phyloP scores from a whole-genome alignment of 1,284 basidiomycete genomes.

The Marasmius oreades region DNA sequence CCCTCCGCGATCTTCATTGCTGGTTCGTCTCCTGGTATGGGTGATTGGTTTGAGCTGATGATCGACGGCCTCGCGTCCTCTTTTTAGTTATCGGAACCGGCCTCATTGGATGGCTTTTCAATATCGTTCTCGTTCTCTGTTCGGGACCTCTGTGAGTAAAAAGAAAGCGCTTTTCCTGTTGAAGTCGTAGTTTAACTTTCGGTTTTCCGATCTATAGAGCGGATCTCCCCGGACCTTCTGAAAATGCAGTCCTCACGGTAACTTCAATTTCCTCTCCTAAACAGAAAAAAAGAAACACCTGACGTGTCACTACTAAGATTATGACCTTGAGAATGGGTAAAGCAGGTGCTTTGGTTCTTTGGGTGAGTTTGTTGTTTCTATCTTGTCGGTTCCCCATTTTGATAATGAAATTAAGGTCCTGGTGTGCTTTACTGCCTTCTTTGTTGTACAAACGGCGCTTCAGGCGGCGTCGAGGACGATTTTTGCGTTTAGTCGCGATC shows the following conservation, averaged over 20 bases:
- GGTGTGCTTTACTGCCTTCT: slow-evolving; percentile 80
- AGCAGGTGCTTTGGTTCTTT: slow-evolving; percentile 68
- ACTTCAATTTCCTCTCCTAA: neutral
- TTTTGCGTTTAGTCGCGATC: slow-evolving; percentile 89
- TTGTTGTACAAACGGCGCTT: slow-evolving; percentile 76
- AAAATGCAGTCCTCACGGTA: slow-evolving; percentile 68
- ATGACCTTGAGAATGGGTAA: slow-evolving; percentile 74
- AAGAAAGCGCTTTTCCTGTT: slow-evolving; percentile 25
- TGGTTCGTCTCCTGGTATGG: slow-evolving; percentile 33
- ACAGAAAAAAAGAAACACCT: neutral
- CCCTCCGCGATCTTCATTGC: slow-evolving; percentile 84
- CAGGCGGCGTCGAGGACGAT: slow-evolving; percentile 87
- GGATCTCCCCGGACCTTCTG: slow-evolving; percentile 60
- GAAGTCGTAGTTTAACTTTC: neutral
- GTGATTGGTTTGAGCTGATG: neutral
- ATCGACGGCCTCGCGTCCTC: neutral
- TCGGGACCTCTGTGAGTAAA: slow-evolving; percentile 57
- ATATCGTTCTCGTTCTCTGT: slow-evolving; percentile 81
- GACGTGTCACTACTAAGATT: slow-evolving; percentile 41
- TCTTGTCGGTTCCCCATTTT: no score
- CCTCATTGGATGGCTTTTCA: slow-evolving; percentile 79
- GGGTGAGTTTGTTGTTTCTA: slow-evolving; percentile 47
- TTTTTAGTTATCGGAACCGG: slow-evolving; percentile 75
- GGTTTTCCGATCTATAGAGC: slow-evolving; percentile 35
- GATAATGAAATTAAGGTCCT: no score